Conservation (phyloP, 139 green algal species). For the Mychonastes homosphaera region DNA sequence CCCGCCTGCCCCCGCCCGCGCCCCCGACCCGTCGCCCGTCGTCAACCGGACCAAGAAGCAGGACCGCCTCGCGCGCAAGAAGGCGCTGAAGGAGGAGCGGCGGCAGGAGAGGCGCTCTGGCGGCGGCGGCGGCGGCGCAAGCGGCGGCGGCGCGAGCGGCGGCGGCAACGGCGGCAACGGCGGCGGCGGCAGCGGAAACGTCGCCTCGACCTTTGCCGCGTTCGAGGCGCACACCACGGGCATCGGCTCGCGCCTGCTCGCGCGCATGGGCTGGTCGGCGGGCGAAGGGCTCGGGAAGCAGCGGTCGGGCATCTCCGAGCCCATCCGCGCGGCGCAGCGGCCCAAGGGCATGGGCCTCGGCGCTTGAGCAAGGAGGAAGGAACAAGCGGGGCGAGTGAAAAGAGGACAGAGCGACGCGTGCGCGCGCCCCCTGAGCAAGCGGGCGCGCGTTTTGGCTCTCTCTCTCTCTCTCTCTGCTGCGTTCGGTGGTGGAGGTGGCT, state of each 20-base stretch:
- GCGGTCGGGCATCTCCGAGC: conserved; percentile 26
- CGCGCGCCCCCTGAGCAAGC: too few species aligned
- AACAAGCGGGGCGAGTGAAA: too few species aligned
- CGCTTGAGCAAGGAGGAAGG: too few species aligned
- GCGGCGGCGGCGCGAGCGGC: not conserved
- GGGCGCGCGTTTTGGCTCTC: too few species aligned
- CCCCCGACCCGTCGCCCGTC: too few species aligned
- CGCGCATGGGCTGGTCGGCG: conserved; percentile 26
- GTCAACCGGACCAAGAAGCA: conserved; percentile 20
- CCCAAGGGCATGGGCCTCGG: conserved; percentile 25
- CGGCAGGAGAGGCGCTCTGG: conserved; percentile 10
- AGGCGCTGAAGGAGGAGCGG: conserved; percentile 21
- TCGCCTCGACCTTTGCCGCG: conserved; percentile 8
- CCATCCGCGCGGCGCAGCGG: conserved; percentile 16
- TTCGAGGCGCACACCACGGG: conserved; percentile 30
- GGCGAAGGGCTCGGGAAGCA: conserved; percentile 18
- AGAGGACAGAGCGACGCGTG: too few species aligned
- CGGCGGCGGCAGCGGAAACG: not conserved
- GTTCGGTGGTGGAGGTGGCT: too few species aligned
- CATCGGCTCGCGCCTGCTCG: conserved; percentile 30
- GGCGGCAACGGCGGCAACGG: conserved; percentile 1
- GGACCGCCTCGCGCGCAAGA: conserved; percentile 20
- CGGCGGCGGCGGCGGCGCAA: not conserved
- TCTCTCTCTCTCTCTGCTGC: too few species aligned
- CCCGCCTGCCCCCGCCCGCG: too few species aligned